These are phyloP conservation scores for Kalmusia sp. DNA, from an alignment of 2,329 filamentous ascomycete genomes.

Conservation along the genomic window DNA sequence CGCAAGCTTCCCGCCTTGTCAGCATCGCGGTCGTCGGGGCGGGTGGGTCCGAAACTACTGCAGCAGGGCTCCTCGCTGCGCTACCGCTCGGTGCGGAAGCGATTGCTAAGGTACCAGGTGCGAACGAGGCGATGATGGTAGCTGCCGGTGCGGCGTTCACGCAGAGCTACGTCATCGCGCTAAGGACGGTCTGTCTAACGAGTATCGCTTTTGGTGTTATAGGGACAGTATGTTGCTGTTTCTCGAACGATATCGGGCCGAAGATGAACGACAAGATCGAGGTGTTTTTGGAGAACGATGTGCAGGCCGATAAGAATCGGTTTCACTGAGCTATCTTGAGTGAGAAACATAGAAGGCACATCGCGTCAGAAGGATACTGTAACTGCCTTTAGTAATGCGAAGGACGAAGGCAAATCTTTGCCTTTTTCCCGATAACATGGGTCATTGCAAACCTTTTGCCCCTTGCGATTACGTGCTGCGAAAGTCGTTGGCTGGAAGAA, in stretches of 20 bases:
- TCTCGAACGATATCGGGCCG: conserved; percentile 16
- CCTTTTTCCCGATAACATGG: no score
- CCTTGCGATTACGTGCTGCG: no score
- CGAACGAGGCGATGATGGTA: conserved; percentile 9
- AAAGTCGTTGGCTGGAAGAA: no score
- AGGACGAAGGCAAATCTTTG: no score
- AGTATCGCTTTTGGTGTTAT: conserved; percentile 19
- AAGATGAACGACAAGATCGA: conserved; percentile 24
- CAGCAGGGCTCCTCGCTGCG: conserved; percentile 8
- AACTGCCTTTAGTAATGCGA: no score
- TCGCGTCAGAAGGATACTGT: no score
- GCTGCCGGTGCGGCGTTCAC: conserved; percentile 17
- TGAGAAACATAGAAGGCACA: no score
- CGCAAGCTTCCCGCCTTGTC: conserved; percentile 11
- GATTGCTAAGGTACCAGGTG: conserved; percentile 8
- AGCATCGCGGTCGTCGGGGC: conserved; percentile 10
- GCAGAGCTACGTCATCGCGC: conserved; percentile 17
- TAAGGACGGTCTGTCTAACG: conserved; percentile 13
- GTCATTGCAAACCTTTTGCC: no score
- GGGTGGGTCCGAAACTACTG: conserved; percentile 8
- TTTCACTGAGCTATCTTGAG: conserved; percentile 14
- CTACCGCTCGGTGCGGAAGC: conserved; percentile 15
- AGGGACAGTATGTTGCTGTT: conserved; percentile 14
- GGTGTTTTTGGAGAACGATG: conserved; percentile 23
- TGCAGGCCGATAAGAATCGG: conserved; percentile 19